Percentiles rank a stretch among this genome's conserved stretches.
These are phyloP conservation scores for Cochlearia excelsa DNA, from an alignment of 345 rosid genomes.

Conservation along the genomic window DNA sequence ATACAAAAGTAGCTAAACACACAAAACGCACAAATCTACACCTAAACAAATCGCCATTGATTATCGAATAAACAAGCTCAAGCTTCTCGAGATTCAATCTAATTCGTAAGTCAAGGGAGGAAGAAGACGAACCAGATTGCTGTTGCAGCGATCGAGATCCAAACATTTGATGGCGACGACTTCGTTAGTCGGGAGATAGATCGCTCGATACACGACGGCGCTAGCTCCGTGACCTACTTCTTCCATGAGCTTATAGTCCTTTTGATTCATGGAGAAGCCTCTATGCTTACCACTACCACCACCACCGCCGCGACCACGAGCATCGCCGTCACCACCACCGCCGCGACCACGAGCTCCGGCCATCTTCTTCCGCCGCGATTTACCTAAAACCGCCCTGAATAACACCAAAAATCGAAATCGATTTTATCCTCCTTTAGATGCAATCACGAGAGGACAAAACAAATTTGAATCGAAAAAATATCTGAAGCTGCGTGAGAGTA, in stretches of 20 bases:
- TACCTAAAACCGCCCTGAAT: conserved; percentile 32
- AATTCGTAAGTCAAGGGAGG: not conserved
- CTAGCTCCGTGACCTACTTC: conserved; percentile 96
- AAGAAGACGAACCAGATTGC: conserved; percentile 62
- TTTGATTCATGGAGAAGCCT: conserved; percentile 57
- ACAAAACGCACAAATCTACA: conserved; percentile 18
- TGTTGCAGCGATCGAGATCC: conserved; percentile 99
- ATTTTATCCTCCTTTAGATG: no score
- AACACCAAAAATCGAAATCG: conserved; percentile 29
- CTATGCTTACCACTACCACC: conserved; percentile 46
- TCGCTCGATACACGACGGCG: conserved; percentile 88
- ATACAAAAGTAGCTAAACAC: no score
- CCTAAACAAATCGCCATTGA: no score
- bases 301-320: conserved; percentile 27
- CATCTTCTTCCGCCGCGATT: conserved; percentile 31
- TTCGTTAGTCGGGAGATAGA: conserved; percentile 76
- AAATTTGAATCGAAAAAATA: not conserved
- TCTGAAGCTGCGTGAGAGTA: conserved; percentile 18
- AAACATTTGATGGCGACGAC: conserved; percentile 89
- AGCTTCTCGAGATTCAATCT: conserved; percentile 9
- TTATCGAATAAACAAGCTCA: not conserved
- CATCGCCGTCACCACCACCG: not conserved
- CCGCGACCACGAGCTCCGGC: conserved; percentile 33
- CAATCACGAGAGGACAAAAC: no score
- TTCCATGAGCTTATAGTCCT: conserved; percentile 77